Conservation (phyloP, 495 filamentous ascomycete species). For the Hyaloscypha variabilis region DNA sequence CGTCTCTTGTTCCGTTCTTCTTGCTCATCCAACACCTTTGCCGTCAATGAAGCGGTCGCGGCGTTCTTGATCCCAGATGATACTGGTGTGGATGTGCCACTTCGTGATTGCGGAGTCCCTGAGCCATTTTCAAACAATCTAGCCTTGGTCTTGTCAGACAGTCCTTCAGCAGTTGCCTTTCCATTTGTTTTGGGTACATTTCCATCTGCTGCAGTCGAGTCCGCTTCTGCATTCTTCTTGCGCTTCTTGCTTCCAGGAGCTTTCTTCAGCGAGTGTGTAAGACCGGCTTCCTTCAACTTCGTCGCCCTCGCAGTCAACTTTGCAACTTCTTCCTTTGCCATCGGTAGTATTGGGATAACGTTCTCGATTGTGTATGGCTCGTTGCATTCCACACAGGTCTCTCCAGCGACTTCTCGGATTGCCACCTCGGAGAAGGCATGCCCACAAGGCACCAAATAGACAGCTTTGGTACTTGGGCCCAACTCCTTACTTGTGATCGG, state of each 20-base stretch:
- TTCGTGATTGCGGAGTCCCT: conserved; percentile 14
- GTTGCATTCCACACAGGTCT: conserved; percentile 67
- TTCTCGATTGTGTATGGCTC: conserved; percentile 75
- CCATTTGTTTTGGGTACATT: conserved; percentile 13
- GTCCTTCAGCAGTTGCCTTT: conserved; percentile 4
- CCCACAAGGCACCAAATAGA: conserved; percentile 93
- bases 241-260: conserved; percentile 69
- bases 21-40: conserved; percentile 83
- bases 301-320: conserved; percentile 64
- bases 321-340: conserved; percentile 69
- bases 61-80: conserved; percentile 77
- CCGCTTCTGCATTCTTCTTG: conserved; percentile 45
- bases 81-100: conserved; percentile 37
- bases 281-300: conserved; percentile 65
- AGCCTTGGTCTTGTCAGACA: conserved; percentile 15
- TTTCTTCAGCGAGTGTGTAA: conserved; percentile 91
- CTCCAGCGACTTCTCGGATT: conserved; percentile 71
- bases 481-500: conserved; percentile 87
- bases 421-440: conserved; percentile 90
- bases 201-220: conserved; percentile 34
- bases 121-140: conserved; percentile 9
- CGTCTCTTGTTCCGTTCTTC: conserved; percentile 78
- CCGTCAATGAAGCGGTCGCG: conserved; percentile 80
- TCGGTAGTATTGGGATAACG: conserved; percentile 79
- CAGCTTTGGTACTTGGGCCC: conserved; percentile 75